These are phyloP conservation scores for Ophiostoma ulmi DNA, from an alignment of 2,329 filamentous ascomycete genomes.

Conservation along the genomic window DNA sequence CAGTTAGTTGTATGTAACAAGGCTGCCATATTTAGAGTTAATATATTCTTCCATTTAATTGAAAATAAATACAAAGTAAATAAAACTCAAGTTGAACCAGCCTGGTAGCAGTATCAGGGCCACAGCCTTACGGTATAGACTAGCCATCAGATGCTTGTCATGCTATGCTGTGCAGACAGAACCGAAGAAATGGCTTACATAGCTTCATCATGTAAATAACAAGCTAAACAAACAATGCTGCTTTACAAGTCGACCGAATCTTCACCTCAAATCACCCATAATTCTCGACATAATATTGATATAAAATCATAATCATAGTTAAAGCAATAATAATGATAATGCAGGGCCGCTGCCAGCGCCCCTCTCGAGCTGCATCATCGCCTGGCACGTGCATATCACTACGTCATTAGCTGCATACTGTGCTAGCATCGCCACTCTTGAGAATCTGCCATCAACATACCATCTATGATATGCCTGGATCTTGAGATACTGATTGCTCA, in stretches of 20 bases:
- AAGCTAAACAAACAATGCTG: no score
- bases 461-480: no score
- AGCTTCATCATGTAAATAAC: no score
- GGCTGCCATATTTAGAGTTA: no score
- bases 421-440: not conserved
- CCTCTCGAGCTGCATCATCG: not conserved
- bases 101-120: not conserved
- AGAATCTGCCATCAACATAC: no score
- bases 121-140: not conserved
- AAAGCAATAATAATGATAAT: not conserved
- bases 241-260: no score
- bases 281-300: not conserved
- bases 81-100: not conserved
- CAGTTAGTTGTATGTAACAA: no score
- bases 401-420: not conserved
- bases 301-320: no score
- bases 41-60: no score
- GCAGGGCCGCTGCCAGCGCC: not conserved
- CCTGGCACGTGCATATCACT: not conserved
- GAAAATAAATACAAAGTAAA: not conserved
- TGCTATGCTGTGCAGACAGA: not conserved
- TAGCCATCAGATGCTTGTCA: not conserved
- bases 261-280: not conserved
- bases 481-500: no score
- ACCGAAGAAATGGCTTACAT: no score